Conservation (phyloP, 768 basidiomycete genomes). For the Lactarius deliciosus region DNA sequence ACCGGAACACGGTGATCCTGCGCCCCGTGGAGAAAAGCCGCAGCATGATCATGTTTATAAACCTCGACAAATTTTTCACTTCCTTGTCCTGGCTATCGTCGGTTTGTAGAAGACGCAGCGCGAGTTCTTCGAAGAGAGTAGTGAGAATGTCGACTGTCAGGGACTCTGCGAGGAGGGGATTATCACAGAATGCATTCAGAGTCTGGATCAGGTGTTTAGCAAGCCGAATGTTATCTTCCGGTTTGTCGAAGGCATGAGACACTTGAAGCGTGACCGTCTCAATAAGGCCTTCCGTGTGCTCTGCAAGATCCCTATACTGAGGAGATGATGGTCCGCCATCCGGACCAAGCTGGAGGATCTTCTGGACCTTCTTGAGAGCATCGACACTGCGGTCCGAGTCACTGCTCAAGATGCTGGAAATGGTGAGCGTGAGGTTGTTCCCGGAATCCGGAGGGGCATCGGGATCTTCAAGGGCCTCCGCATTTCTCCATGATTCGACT, state of each 20-base stretch:
- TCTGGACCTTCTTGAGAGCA: conserved; percentile 90
- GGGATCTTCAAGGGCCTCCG: conserved; percentile 20
- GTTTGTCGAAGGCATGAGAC: conserved; percentile 86
- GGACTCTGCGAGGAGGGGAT: conserved; percentile 81
- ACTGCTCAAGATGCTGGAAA: conserved; percentile 86
- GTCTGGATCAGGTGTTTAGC: conserved; percentile 98
- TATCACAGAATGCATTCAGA: conserved; percentile 92
- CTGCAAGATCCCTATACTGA: conserved; percentile 74
- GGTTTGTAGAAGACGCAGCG: conserved; percentile 87
- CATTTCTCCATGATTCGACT: conserved; percentile 26
- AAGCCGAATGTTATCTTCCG: conserved; percentile 84
- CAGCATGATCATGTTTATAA: conserved; percentile 98
- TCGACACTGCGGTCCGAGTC: conserved; percentile 87
- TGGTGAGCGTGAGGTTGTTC: conserved; percentile 75
- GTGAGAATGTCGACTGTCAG: conserved; percentile 83
- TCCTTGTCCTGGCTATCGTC: conserved; percentile 83
- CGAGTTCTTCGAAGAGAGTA: conserved; percentile 87
- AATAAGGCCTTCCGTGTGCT: conserved; percentile 79
- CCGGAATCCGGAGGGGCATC: conserved; percentile 33
- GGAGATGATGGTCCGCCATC: conserved; percentile 67
- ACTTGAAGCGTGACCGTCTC: conserved; percentile 91
- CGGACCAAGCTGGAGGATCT: conserved; percentile 73
- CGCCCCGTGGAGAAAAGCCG: conserved; percentile 89
- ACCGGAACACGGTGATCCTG: conserved; percentile 91
- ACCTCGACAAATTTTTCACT: conserved; percentile 90